Conservation (phyloP, 108 stramenopile species). For the Cyclostephanos invisitatus region DNA sequence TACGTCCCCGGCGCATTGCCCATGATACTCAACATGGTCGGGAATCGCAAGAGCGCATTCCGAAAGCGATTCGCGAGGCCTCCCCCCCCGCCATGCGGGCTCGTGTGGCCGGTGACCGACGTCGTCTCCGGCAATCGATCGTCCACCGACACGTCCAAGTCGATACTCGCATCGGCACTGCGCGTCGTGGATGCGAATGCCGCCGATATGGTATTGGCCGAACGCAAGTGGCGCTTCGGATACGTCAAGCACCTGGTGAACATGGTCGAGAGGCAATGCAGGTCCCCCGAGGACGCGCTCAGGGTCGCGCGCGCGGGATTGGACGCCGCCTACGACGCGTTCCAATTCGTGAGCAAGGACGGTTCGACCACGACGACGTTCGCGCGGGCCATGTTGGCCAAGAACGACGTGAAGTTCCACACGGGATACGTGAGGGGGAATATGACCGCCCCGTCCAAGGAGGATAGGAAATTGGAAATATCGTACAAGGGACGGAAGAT, state of each 20-base stretch:
- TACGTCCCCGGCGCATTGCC: constrained; percentile 89
- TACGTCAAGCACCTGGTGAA: constrained; percentile 88
- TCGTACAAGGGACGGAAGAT: constrained; percentile 92
- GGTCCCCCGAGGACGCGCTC: constrained; percentile 83
- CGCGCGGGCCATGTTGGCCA: constrained; percentile 81
- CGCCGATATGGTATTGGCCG: constrained; percentile 61
- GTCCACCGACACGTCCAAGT: constrained; percentile 86
- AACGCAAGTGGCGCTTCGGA: constrained; percentile 85
- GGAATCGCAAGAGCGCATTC: constrained; percentile 88
- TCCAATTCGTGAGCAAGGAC: constrained; percentile 91
- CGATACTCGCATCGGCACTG: constrained; percentile 85
- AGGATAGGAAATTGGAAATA: constrained; percentile 65
- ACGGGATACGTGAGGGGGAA: constrained; percentile 86
- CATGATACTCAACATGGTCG: constrained; percentile 96
- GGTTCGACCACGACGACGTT: constrained; percentile 70
- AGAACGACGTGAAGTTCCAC: constrained; percentile 73
- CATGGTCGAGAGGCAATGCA: constrained; percentile 85
- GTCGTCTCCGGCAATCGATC: constrained; percentile 66
- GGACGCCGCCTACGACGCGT: constrained; percentile 84
- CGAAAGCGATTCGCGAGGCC: constrained; percentile 89
- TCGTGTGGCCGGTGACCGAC: constrained; percentile 86
- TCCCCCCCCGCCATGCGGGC: constrained; percentile 87
- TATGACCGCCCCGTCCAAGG: constrained; percentile 17
- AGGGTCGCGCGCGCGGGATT: constrained; percentile 90
- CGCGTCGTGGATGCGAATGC: constrained; percentile 70